Evolutionary conservation across 768 basidiomycete species (phyloP).

Genomic region (Leccinum boreale): DNA sequence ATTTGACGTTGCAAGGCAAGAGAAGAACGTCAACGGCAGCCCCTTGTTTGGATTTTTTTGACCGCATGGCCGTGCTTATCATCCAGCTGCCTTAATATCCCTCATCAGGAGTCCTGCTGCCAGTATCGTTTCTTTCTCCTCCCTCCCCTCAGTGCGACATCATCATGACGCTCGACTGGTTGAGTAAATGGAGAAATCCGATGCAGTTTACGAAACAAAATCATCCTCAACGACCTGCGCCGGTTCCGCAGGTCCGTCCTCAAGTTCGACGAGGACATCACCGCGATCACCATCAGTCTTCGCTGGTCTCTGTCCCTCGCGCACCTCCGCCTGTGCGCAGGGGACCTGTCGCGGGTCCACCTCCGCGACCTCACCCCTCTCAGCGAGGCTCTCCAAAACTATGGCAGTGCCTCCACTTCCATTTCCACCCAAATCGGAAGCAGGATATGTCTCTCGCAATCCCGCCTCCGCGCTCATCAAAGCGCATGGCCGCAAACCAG

Average conservation of each 20-base stretch:
- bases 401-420: conserved; percentile 23
- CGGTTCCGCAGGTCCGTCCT: conserved; percentile 15
- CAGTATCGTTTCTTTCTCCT: conserved; percentile 6
- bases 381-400: conserved; percentile 13
- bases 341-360: conserved; percentile 11
- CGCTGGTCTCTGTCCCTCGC: conserved; percentile 11
- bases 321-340: conserved; percentile 12
- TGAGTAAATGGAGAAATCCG: conserved; percentile 24
- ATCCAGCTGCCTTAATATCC: conserved; percentile 27
- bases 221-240: conserved; percentile 14
- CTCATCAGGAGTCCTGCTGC: conserved; percentile 9
- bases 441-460: conserved; percentile 8
- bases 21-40: conserved; percentile 26
- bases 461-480: conserved; percentile 10
- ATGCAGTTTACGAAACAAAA: conserved; percentile 16
- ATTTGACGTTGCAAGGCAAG: conserved; percentile 25
- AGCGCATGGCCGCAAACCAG: not conserved
- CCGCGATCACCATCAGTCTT: conserved; percentile 9
- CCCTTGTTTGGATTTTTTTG: conserved; percentile 23
- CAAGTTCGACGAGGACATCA: conserved; percentile 20
- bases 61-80: conserved; percentile 29
- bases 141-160: conserved; percentile 13
- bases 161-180: conserved; percentile 28
- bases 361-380: conserved; percentile 10
- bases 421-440: conserved; percentile 25